A percentile compares a stretch with the other conserved stretches of the same genome.
Evolutionary conservation across 495 filamentous ascomycete genomes (phyloP).

Genomic region (Cercophora newfieldiana): DNA sequence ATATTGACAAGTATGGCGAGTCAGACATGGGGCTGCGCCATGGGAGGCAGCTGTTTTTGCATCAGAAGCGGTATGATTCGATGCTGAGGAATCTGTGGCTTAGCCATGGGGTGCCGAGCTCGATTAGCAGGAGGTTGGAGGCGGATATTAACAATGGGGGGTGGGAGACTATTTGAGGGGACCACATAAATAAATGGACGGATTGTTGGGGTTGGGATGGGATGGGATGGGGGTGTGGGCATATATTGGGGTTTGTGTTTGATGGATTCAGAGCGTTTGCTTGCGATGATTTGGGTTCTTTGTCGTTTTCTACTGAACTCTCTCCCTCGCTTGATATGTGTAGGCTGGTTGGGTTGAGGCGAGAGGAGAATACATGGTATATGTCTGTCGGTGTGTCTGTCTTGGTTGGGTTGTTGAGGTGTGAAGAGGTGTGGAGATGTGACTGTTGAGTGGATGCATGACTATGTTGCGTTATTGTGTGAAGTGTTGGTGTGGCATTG

Average conservation of each 20-base stretch:
- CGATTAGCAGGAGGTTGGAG: constrained; percentile 85
- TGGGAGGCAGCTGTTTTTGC: constrained; percentile 82
- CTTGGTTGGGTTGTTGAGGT: no score
- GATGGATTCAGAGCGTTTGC: no score
- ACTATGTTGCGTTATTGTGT: no score
- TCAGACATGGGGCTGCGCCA: constrained; percentile 82
- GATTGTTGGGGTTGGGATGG: background rate
- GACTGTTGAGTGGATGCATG: no score
- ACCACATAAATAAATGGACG: background rate
- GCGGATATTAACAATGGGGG: constrained; percentile 94
- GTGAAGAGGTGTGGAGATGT: no score
- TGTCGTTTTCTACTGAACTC: background rate
- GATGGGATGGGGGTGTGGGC: background rate
- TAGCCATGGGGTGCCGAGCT: constrained; percentile 80
- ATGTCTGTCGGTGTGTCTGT: background rate
- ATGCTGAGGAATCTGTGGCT: constrained; percentile 86
- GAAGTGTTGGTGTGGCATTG: no score
- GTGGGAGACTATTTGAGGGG: constrained; percentile 82
- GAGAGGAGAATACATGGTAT: background rate
- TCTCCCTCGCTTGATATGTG: background rate
- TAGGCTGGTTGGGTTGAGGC: background rate
- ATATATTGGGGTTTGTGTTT: background rate
- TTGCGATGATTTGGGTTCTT: no score
- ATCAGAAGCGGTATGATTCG: constrained; percentile 88
- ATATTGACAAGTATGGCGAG: constrained; percentile 92